Evolutionary conservation across 2,329 filamentous ascomycete genomes (phyloP), one percentile per base, ranked within the genome.

Genomic region (Xylariaceae sp.): DNA sequence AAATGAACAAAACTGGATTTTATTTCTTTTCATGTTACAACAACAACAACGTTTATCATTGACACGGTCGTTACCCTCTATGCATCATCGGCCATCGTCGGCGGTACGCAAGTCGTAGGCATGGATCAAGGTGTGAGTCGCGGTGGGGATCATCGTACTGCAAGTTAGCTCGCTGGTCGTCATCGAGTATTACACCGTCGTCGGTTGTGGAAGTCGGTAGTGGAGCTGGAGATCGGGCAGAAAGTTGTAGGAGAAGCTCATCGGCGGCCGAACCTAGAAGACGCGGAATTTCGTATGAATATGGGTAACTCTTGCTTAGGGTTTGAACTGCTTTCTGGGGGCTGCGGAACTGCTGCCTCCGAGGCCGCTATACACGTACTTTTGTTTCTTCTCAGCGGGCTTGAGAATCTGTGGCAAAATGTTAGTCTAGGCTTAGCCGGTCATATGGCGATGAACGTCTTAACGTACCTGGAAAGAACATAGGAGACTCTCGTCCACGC

Each of bases 371-470:
- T 84, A 81, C 70, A 95, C 91, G 80, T 95, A 97, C 91, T 97
- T 97, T 89, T 96, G 92, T 86, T 99, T 99, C 86, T 99, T 99
- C 83, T 99, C 94, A 73, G 94, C 94, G 68, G 94, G 94, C 80
- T 97, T 99, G 78, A 99, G 81, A 70, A 99, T 97, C 90, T 95
- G 62, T 44, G 31, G 39, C 42, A 14, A 27, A 22, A 12, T 2
- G 55, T 68, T 48, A 68, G 60, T 42, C 42, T 14, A 43, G 39
- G 15, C 4, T 31, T 5, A 12, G 5, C 5, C 12, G 12, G 10
- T 11, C 15, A 32, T 35, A 12, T 27, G 12, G n/a, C 17, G 31
- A 10, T 22, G 14, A 43, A 15, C 14, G 3, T 10, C 14, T n/a
- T n/a, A 44, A 51, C 54, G 6, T 49, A 94, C 89, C 88, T 97